Evolutionary conservation across 768 basidiomycete species (phyloP).

Genomic region (Suillus bovinus): DNA sequence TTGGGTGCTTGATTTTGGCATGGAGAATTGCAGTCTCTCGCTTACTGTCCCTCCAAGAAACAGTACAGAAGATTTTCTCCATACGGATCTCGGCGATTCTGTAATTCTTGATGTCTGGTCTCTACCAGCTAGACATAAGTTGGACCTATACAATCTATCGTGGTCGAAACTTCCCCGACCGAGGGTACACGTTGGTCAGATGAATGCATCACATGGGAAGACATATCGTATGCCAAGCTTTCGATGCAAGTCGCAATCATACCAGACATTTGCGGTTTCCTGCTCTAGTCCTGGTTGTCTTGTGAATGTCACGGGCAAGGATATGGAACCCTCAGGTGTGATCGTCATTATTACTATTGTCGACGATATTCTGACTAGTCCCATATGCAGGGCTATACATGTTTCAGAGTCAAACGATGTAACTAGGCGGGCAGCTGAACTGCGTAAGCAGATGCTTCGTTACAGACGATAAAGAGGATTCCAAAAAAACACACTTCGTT

Average conservation of each 20-base stretch:
- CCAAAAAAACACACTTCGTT: no score
- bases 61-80: neutral
- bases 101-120: conserved; percentile 4
- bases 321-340: neutral
- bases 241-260: conserved; percentile 3
- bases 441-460: neutral
- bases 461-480: no score
- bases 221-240: neutral
- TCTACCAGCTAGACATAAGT: neutral
- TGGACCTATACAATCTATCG: neutral
- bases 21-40: conserved; percentile 30
- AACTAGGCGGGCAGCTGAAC: neutral
- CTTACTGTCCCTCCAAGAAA: conserved; percentile 21
- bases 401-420: neutral
- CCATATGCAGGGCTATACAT: neutral
- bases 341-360: neutral
- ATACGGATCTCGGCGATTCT: neutral
- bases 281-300: conserved; percentile 4
- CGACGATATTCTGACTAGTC: neutral
- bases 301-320: conserved; percentile 3
- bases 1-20: conserved; percentile 32
- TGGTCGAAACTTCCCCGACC: conserved; percentile 4
- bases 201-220: neutral
- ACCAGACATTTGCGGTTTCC: conserved; percentile 5
- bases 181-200: neutral